Percentiles rank a stretch among this genome's conserved stretches.
Conservation (phyloP, 257 asterid species). For the Plantago elongata region DNA sequence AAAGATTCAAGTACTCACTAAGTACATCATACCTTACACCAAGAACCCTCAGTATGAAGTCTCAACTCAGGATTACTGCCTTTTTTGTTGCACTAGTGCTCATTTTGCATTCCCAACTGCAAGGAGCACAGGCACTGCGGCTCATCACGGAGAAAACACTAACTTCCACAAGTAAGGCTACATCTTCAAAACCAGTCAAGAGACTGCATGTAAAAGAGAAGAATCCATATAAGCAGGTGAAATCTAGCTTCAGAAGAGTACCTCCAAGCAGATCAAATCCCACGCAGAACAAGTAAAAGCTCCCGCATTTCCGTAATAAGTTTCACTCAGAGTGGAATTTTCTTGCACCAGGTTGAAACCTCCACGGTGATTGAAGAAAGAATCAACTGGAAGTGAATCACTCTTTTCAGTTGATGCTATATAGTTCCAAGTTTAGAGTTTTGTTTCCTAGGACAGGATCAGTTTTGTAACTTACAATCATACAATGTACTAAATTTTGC, state of each 20-base stretch:
- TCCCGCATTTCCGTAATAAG: conserved; percentile 23
- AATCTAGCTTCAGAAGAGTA: conserved; percentile 39
- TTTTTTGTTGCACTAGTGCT: conserved; percentile 38
- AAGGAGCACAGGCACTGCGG: conserved; percentile 29
- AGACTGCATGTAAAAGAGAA: conserved; percentile 29
- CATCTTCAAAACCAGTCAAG: conserved; percentile 32
- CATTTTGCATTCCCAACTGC: conserved; percentile 31
- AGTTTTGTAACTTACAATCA: conserved; percentile 13
- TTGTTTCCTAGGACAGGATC: conserved; percentile 21
- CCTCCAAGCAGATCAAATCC: conserved; percentile 66
- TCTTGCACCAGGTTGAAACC: conserved; percentile 46
- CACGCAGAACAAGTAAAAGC: conserved; percentile 61
- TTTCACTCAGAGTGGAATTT: conserved; percentile 30
- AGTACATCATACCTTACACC: not conserved
- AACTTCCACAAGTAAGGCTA: conserved; percentile 7
- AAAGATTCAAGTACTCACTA: conserved; percentile 5
- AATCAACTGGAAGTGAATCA: conserved; percentile 13
- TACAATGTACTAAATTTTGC: conserved; percentile 32
- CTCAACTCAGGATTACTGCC: conserved; percentile 24
- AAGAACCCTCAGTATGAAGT: conserved; percentile 28
- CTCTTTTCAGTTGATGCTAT: conserved; percentile 9
- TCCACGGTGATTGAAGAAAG: conserved; percentile 29
- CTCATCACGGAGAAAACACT: conserved; percentile 15
- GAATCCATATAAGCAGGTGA: conserved; percentile 44
- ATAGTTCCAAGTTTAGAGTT: conserved; percentile 25